Base-by-base conservation (phyloP, 495 filamentous ascomycete species). In the Patellaria atrata region DNA sequence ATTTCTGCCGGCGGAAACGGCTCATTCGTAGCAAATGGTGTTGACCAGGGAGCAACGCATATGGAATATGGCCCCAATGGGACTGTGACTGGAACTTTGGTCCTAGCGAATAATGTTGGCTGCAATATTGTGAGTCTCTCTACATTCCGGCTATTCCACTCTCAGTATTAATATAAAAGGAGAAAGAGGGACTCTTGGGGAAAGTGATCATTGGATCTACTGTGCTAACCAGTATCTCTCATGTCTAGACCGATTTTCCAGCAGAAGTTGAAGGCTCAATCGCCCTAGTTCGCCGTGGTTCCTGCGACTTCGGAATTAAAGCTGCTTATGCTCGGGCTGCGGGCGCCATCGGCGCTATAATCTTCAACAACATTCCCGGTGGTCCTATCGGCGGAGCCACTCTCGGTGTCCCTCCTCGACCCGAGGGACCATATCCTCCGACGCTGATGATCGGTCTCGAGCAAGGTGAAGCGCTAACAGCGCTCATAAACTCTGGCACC, bases 351-450 rank as follows among this genome's bases (percentile, higher is more conserved):
- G 78, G 58, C 0, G 60, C 63, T 0, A 48, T 81, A 42, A 60
- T 81, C 32, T 82, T 79, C 54, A 79, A 82, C 58, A 76, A 80
- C 44, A 42, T n/a, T 13, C 22, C 16, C n/a, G 54, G 45, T 0
- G 75, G 70, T 7, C 27, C 45, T 23, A 45, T 73, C 4, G 43
- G 9, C 40, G 50, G 51, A 20, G 57, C 60, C 33, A 79, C 68
- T 22, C 61, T 77, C 4, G 68, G 65, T 30, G 58, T 41, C n/a
- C 56, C 59, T 0, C 59, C 60, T 18, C 61, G 51, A 36, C 61
- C 58, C 7, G 57, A 63, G 26, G 64, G 55, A 15, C 50, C 49
- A 18, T 67, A 58, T 41, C 60, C 66, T 7, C 62, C 68, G 3
- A 64, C 65, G 31, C 66, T 60, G 1, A 62, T 68, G 21, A 62